A percentile compares a stretch with the other conserved stretches of the same genome.
Evolutionary conservation across 805 yeast genomes (phyloP).

Genomic region (Yarrowia sp.): DNA sequence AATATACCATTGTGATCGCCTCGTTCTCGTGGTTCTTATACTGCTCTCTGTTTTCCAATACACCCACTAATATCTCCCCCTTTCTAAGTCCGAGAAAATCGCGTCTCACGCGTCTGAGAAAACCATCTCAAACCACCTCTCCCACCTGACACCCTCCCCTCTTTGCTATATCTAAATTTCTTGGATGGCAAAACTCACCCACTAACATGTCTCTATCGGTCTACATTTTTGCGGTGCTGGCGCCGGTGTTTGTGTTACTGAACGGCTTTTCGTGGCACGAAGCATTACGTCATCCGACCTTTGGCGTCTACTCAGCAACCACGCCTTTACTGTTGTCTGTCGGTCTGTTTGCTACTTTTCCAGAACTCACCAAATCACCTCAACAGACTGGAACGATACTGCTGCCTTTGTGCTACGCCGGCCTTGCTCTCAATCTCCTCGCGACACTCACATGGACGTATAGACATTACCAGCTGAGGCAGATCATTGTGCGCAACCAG

Average conservation of each 20-base stretch:
- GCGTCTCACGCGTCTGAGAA: too few relatives aligned
- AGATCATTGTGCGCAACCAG: background rate
- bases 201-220: background rate
- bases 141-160: too few relatives aligned
- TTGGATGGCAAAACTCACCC: background rate
- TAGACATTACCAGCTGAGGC: background rate
- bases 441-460: background rate
- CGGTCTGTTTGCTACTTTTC: constrained; percentile 9
- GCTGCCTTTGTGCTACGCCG: background rate
- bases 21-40: too few relatives aligned
- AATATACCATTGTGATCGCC: too few relatives aligned
- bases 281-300: background rate
- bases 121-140: too few relatives aligned
- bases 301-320: constrained; percentile 7
- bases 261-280: constrained; percentile 1
- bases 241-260: background rate
- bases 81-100: too few relatives aligned
- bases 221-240: constrained; percentile 6
- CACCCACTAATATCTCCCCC: too few relatives aligned
- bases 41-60: too few relatives aligned
- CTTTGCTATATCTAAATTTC: too few relatives aligned
- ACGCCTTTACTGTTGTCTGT: background rate
- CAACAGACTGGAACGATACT: background rate
- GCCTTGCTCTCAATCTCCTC: background rate
- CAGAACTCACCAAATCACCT: background rate